phyloP scores from a whole-genome alignment of 164 flowering plant genomes.

The Pachysandra terminalis region DNA sequence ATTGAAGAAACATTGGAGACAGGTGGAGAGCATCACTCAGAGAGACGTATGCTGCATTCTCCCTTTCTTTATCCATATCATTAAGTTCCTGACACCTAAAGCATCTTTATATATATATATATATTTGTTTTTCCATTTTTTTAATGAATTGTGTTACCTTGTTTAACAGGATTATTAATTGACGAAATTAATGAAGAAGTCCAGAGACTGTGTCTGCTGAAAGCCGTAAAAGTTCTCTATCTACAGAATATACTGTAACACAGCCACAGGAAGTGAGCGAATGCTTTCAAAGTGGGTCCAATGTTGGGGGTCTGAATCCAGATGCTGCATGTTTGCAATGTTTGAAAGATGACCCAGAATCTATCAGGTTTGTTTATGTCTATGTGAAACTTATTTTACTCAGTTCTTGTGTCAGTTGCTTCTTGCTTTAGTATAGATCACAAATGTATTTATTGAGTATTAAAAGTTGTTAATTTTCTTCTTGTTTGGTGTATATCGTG shows the following conservation, averaged over 20 bases:
- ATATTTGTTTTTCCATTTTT: neutral
- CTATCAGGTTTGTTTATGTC: constrained; percentile 51
- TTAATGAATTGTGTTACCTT: constrained; percentile 8
- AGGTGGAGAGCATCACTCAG: constrained; percentile 28
- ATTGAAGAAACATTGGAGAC: constrained; percentile 50
- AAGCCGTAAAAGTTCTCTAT: constrained; percentile 21
- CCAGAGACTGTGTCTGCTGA: constrained; percentile 24
- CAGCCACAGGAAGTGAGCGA: constrained; percentile 30
- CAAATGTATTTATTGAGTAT: too few species aligned
- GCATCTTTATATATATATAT: too few species aligned
- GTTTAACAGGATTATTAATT: constrained; percentile 58
- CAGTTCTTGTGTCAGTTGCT: too few species aligned
- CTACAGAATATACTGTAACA: constrained; percentile 24
- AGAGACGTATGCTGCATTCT: constrained; percentile 38
- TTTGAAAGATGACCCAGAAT: constrained; percentile 66
- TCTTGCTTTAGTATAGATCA: too few species aligned
- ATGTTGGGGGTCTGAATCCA: constrained; percentile 19
- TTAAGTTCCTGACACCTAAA: neutral
- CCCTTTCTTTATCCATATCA: constrained; percentile 1
- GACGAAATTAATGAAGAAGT: constrained; percentile 79
- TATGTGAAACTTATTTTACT: neutral
- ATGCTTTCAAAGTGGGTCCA: constrained; percentile 14
- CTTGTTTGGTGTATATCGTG: too few species aligned
- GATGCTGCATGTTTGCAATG: constrained; percentile 43
- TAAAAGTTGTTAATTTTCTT: neutral